Evolutionary conservation across 345 rosid species (phyloP).

Genomic region (Hypericum androsaemum): DNA sequence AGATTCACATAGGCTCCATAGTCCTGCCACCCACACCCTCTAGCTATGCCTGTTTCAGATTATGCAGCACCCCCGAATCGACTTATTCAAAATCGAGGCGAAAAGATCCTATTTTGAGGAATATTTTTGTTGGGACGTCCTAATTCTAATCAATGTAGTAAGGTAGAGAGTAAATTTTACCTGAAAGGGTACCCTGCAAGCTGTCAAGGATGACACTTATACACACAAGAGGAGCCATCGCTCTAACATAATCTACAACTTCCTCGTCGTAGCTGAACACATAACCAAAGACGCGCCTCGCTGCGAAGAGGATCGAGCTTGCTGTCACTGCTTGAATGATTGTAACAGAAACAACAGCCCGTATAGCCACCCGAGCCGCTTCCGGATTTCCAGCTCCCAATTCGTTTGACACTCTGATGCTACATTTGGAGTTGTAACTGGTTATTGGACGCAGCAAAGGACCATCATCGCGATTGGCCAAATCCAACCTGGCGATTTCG

Average conservation of each 20-base stretch:
- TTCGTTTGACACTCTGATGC: slow-evolving; percentile 3
- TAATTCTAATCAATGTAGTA: no score
- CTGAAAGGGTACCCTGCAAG: background rate
- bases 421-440: background rate
- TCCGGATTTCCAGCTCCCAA: background rate
- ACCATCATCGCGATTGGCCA: no score
- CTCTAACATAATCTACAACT: background rate
- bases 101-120: no score
- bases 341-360: background rate
- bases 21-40: slow-evolving; percentile 2
- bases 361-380: slow-evolving; percentile 1
- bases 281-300: background rate
- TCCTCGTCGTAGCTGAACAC: background rate
- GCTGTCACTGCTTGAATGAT: background rate
- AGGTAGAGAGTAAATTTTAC: background rate
- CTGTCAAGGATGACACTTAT: slow-evolving; percentile 1
- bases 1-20: slow-evolving; percentile 1
- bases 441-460: no score
- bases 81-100: no score
- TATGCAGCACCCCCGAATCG: no score
- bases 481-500: no score
- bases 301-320: background rate
- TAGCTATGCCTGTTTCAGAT: background rate
- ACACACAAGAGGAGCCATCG: slow-evolving; percentile 2
- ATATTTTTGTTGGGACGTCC: no score